Percentiles rank a stretch among this genome's conserved stretches.
Conservation (phyloP, 1,139 yeast genomes). For the Kazachstania sp. region DNA sequence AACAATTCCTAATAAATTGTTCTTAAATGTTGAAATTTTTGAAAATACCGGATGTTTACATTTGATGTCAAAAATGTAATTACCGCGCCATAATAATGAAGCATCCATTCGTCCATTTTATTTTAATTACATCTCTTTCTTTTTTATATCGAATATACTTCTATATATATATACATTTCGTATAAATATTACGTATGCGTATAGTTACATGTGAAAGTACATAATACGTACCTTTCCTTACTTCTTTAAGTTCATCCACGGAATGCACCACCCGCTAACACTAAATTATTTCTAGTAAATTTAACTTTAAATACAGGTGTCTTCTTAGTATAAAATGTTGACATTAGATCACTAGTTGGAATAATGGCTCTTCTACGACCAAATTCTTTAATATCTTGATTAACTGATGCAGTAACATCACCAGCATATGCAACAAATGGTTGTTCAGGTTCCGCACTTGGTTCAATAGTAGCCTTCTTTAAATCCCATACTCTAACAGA, state of each 20-base stretch:
- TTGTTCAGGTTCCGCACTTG: constrained; percentile 72
- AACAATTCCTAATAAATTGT: too few species aligned
- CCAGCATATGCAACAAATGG: constrained; percentile 39
- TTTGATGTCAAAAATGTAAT: too few species aligned
- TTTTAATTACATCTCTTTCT: too few species aligned
- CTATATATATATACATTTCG: too few species aligned
- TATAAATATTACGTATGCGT: background rate
- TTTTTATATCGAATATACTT: too few species aligned
- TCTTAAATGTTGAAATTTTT: too few species aligned
- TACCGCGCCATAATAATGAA: too few species aligned
- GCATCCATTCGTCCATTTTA: too few species aligned
- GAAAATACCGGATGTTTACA: too few species aligned
- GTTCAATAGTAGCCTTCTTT: constrained; percentile 71
- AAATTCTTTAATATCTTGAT: constrained; percentile 32
- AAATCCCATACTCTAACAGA: constrained; percentile 96
- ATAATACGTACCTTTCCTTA: background rate
- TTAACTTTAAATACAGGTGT: constrained; percentile 92
- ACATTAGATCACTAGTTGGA: constrained; percentile 84
- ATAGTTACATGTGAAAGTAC: background rate
- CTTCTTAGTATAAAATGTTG: constrained; percentile 86
- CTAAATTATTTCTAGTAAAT: constrained; percentile 82
- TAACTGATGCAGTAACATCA: constrained; percentile 32
- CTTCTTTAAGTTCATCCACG: constrained; percentile 17
- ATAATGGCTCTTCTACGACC: constrained; percentile 56
- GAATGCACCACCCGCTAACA: constrained; percentile 89